phyloP scores from a whole-genome alignment of 345 rosid genomes.

The Salix udensis region DNA sequence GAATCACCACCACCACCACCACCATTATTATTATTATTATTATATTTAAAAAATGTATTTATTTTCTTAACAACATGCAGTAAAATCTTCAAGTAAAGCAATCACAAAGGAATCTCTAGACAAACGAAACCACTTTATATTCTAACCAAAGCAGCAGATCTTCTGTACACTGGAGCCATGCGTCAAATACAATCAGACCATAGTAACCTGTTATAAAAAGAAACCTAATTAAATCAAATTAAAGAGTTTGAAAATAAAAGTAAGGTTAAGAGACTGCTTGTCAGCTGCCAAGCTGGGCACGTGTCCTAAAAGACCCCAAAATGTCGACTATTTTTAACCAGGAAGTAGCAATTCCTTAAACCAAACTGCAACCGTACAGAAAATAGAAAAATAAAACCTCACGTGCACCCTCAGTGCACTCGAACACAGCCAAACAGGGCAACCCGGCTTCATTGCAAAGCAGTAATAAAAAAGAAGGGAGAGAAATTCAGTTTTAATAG shows the following conservation, averaged over 20 bases:
- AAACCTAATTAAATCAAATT: not conserved
- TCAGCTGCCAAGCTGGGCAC: not conserved
- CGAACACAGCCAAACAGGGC: not conserved
- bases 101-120: too few relatives aligned
- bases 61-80: too few relatives aligned
- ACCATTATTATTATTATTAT: too few relatives aligned
- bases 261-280: not conserved
- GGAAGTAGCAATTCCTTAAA: not conserved
- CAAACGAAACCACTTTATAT: not conserved
- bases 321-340: not conserved
- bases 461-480: not conserved
- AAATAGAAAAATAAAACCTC: not conserved
- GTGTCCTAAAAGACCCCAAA: not conserved
- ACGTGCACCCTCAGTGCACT: not conserved
- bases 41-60: too few relatives aligned
- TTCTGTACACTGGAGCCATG: not conserved
- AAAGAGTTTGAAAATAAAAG: too few relatives aligned
- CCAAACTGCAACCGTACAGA: too few relatives aligned
- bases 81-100: too few relatives aligned
- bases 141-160: not conserved
- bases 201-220: not conserved
- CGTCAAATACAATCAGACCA: not conserved
- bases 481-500: not conserved
- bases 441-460: not conserved
- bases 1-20: too few relatives aligned